A percentile compares a stretch with the other conserved stretches of the same genome.
Evolutionary conservation across 2,329 filamentous ascomycete genomes (phyloP).

Genomic region (Dactylellina cionopaga): DNA sequence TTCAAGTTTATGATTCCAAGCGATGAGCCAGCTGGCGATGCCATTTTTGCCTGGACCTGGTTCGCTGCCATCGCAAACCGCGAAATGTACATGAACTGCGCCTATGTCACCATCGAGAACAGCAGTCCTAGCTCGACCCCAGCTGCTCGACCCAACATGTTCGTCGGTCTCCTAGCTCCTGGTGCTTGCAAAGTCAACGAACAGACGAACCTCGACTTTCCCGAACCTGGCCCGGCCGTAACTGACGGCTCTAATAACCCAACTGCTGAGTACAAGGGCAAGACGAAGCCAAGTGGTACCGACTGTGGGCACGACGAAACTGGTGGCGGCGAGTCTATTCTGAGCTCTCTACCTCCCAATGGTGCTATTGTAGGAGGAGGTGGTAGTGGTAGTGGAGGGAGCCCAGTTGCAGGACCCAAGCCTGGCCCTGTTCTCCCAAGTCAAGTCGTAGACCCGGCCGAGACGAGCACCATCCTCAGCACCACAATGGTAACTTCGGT

Average conservation of each 20-base stretch:
- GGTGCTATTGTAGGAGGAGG: neutral
- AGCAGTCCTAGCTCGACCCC: slow-evolving; percentile 51
- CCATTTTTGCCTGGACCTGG: slow-evolving; percentile 69
- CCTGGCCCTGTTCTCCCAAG: slow-evolving; percentile 3
- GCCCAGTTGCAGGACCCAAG: slow-evolving; percentile 17
- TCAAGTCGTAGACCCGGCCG: neutral
- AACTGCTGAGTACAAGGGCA: slow-evolving; percentile 6
- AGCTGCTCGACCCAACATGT: slow-evolving; percentile 22
- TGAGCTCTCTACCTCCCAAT: neutral
- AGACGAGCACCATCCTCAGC: neutral
- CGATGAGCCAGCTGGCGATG: slow-evolving; percentile 49
- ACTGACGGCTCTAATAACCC: slow-evolving; percentile 21
- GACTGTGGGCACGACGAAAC: slow-evolving; percentile 15
- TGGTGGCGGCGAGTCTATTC: slow-evolving; percentile 29
- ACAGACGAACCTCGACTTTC: slow-evolving; percentile 30
- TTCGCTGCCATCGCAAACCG: slow-evolving; percentile 80
- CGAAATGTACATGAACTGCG: slow-evolving; percentile 90
- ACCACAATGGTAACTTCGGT: neutral
- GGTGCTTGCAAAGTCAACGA: slow-evolving; percentile 20
- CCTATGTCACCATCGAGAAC: slow-evolving; percentile 71
- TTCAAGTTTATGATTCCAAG: slow-evolving; percentile 74
- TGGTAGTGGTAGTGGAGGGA: no score
- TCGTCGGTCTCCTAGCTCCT: slow-evolving; percentile 18
- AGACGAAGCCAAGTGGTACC: slow-evolving; percentile 9
- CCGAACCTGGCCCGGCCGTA: slow-evolving; percentile 24